A percentile compares a stretch with the other conserved stretches of the same genome.
phyloP scores from a whole-genome alignment of 768 basidiomycete species.

The Xerocomellus chrysenteron region DNA sequence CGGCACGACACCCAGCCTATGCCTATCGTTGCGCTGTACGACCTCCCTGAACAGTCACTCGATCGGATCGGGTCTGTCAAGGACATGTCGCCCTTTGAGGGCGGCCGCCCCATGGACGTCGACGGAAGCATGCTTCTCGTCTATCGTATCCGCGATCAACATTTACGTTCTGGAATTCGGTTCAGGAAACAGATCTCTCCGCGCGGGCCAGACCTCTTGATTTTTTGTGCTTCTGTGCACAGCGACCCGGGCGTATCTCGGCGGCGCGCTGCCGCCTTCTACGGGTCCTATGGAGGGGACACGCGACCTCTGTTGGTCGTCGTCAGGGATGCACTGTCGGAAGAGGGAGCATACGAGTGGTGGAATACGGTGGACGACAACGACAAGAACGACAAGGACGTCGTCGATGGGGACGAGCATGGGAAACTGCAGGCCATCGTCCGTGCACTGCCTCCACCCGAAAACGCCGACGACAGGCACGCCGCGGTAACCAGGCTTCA shows the following conservation, averaged over 20 bases:
- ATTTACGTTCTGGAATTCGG: constrained; percentile 18
- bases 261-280: constrained; percentile 16
- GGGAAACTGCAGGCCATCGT: constrained; percentile 21
- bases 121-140: constrained; percentile 16
- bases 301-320: constrained; percentile 27
- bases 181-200: constrained; percentile 25
- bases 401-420: not conserved
- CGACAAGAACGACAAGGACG: constrained; percentile 3
- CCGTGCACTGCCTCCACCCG: constrained; percentile 19
- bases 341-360: constrained; percentile 20
- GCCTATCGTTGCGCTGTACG: constrained; percentile 25
- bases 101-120: constrained; percentile 21
- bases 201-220: constrained; percentile 28
- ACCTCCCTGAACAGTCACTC: constrained; percentile 10
- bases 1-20: constrained; percentile 7
- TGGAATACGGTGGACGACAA: constrained; percentile 14
- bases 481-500: constrained; percentile 10
- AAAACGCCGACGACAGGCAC: not conserved
- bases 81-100: constrained; percentile 18
- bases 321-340: constrained; percentile 21
- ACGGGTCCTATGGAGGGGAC: constrained; percentile 24
- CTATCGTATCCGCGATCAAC: constrained; percentile 21
- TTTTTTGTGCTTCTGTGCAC: constrained; percentile 20
- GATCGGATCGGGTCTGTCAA: constrained; percentile 10
- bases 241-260: constrained; percentile 4